Evolutionary conservation across 257 asterid species (phyloP).

Genomic region (Fraxinus anomala): DNA sequence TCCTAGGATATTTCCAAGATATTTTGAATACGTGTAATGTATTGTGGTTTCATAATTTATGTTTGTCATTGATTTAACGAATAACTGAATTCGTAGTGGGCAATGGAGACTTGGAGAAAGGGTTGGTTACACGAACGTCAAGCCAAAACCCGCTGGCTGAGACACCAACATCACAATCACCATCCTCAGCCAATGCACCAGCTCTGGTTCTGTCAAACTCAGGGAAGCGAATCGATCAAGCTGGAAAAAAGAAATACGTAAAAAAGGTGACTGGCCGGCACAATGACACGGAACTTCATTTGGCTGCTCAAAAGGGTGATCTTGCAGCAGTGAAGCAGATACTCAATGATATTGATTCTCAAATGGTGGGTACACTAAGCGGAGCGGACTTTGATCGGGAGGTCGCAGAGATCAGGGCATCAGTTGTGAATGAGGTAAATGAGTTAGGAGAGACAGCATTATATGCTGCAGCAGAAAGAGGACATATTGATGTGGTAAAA

Average conservation of each 20-base stretch:
- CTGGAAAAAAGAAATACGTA: constrained; percentile 59
- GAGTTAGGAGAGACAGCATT: constrained; percentile 52
- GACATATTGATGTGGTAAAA: constrained; percentile 52
- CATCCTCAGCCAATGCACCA: constrained; percentile 52
- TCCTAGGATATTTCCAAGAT: background rate
- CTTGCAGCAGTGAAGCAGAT: constrained; percentile 48
- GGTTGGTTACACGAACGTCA: constrained; percentile 27
- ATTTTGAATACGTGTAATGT: background rate
- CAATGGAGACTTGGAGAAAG: constrained; percentile 41
- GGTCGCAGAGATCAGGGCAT: constrained; percentile 56
- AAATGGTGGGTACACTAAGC: constrained; percentile 43
- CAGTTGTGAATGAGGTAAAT: constrained; percentile 51
- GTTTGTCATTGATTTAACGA: constrained; percentile 5
- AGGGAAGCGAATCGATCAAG: constrained; percentile 54
- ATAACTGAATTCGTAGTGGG: constrained; percentile 26
- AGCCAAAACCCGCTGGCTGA: constrained; percentile 39
- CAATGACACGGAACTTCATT: constrained; percentile 55
- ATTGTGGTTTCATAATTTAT: background rate
- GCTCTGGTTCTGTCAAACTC: constrained; percentile 59
- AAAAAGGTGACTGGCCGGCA: constrained; percentile 60
- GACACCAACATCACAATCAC: constrained; percentile 44
- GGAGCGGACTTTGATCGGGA: constrained; percentile 51
- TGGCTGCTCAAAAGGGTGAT: constrained; percentile 60
- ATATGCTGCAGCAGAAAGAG: constrained; percentile 52
- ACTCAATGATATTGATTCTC: constrained; percentile 45